Evolutionary conservation across 345 rosid genomes (phyloP).

Genomic region (Dovyalis caffra): DNA sequence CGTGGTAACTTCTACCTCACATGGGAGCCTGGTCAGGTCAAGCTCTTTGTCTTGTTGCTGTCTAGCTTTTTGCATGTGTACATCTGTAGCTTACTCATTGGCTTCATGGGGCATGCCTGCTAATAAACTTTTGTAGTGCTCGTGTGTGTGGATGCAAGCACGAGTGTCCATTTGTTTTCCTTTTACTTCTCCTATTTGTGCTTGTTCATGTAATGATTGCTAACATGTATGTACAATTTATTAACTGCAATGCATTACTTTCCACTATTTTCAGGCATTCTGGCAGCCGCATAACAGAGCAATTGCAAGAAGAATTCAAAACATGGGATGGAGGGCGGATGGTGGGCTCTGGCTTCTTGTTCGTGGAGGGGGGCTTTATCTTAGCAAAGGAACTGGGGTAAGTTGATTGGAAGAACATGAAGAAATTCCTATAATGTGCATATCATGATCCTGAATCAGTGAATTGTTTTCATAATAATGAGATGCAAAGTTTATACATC

Average conservation of each 20-base stretch:
- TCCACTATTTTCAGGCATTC: constrained; percentile 51
- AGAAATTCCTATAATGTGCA: neutral
- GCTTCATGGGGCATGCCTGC: neutral
- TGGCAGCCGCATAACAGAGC: constrained; percentile 99
- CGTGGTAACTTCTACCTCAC: constrained; percentile 96
- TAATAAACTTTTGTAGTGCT: neutral
- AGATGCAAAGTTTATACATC: neutral
- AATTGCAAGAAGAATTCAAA: constrained; percentile 90
- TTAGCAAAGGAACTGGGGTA: constrained; percentile 95
- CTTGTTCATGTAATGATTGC: too few species aligned
- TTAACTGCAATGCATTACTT: neutral
- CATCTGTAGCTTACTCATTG: neutral
- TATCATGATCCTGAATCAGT: neutral
- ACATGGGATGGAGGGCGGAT: constrained; percentile 99
- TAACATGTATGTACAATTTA: neutral
- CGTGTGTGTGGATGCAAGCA: neutral
- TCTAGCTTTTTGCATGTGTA: neutral
- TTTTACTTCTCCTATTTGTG: too few species aligned
- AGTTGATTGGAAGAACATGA: constrained; percentile 21
- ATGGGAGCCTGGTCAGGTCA: constrained; percentile 98
- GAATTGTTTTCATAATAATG: neutral
- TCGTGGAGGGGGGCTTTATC: constrained; percentile 97
- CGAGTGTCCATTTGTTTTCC: too few species aligned
- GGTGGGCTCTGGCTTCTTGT: constrained; percentile 99
- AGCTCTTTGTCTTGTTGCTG: constrained; percentile 1